phyloP scores from a whole-genome alignment of 2,329 filamentous ascomycete genomes.

The Cryphonectria nitschkei region DNA sequence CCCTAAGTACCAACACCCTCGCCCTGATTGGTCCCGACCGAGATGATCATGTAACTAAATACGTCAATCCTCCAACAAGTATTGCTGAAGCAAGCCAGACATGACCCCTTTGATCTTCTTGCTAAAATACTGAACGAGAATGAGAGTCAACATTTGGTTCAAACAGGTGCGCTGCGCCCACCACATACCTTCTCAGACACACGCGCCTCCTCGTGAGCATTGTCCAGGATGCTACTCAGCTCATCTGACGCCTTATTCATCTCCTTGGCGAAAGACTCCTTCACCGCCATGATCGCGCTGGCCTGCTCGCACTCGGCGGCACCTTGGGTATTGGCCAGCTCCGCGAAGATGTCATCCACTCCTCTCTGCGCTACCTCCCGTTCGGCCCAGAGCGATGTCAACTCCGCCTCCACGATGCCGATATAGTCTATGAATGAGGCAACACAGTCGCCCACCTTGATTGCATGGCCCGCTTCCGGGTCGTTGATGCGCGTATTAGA shows the following conservation, averaged over 20 bases:
- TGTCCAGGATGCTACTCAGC: slow-evolving; percentile 15
- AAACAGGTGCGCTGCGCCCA: background rate
- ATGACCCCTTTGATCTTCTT: slow-evolving; percentile 26
- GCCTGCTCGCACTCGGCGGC: background rate
- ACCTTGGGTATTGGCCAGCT: slow-evolving; percentile 8
- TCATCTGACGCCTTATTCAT: slow-evolving; percentile 16
- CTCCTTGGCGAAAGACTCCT: slow-evolving; percentile 18
- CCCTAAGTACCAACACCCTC: too few relatives aligned
- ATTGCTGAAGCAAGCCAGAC: slow-evolving; percentile 26
- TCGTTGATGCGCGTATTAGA: slow-evolving; percentile 16
- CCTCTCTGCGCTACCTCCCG: slow-evolving; percentile 48
- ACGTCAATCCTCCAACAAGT: slow-evolving; percentile 25
- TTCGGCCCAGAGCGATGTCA: slow-evolving; percentile 32
- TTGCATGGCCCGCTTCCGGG: background rate
- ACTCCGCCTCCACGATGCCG: slow-evolving; percentile 26
- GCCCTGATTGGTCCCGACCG: background rate
- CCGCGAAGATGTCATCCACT: slow-evolving; percentile 37
- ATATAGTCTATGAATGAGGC: slow-evolving; percentile 28
- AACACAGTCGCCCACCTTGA: slow-evolving; percentile 21
- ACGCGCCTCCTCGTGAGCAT: slow-evolving; percentile 23
- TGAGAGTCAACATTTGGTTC: slow-evolving; percentile 4
- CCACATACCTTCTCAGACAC: slow-evolving; percentile 23
- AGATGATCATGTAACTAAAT: background rate
- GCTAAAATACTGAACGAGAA: slow-evolving; percentile 10
- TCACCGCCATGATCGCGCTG: background rate